Evolutionary conservation across 2,329 filamentous ascomycete species (phyloP), one percentile per base, ranked within the genome.

Genomic region (Akanthomyces muscarius): DNA sequence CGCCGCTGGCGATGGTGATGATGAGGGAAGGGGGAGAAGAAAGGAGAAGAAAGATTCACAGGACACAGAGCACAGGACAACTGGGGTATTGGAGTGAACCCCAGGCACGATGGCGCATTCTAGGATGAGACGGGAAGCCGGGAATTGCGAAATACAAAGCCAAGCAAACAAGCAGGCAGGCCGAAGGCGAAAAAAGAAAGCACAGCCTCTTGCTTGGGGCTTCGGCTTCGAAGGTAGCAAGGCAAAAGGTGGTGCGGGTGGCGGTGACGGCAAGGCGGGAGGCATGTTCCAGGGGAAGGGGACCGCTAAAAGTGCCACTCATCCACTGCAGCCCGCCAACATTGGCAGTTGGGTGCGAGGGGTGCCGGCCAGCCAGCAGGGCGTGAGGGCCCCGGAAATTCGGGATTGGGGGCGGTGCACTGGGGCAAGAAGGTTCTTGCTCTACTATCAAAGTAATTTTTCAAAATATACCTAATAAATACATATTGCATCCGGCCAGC

Each of bases 51-150:
- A n/a, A n/a, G n/a, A n/a, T n/a, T n/a, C 14, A 6, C 54, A 45
- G n/a, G 23, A 42, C 14, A 10, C 42, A 44, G 28, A 42, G 5
- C 28, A 50, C 33, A 25, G 45, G 44, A 58, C 38, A 50, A 47
- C 50, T 54, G 50, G 58, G 58, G 58, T n/a, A 28, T 53, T 28
- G 47, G 28, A 54, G 58, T 54, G 48, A 61, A 54, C 41, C 50
- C 50, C 58, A 28, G 58, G 45, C 48, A 61, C 30, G 41, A 47
- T 61, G 58, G 48, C n/a, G 38, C 38, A 51, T 52, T 53, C 33
- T 45, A 8, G n/a, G n/a, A n/a, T 21, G n/a, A 45, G 42, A 45
- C 33, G 33, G 33, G 33, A 21, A 21, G 18, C 4, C 42, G 38
- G 8, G 41, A 21, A 44, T 2, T 11, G 21, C 18, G 44, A n/a